Evolutionary conservation across 225 moss, liverwort and hornwort species (phyloP), one percentile per base, ranked within the genome.

Genomic region (Polytrichum commune): DNA sequence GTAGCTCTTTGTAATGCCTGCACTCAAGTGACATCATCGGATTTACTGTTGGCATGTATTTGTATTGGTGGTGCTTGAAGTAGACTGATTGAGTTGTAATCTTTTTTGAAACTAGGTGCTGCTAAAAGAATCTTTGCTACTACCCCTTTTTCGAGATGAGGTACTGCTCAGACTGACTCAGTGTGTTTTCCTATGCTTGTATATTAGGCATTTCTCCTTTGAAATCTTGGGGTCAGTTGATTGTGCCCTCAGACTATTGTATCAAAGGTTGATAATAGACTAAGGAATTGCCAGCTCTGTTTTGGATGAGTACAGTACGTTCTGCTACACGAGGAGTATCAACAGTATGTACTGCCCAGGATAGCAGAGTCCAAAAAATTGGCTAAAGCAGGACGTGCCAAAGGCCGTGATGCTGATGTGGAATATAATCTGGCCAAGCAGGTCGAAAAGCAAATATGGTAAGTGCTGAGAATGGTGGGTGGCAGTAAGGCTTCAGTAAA

Each of bases 361-460:
- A 95, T 98, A 75, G 93, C 91, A 6, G 98, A 98, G 76, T 95
- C 98, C 18, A 98, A 91, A 67, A 95, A 89, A 76, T 78, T 95
- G 74, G 98, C 95, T 1, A 98, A 98, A 78, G 89, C 98, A 65
- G 93, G 94, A 27, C 88, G 98, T 33, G 73, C 85, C 6, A 98
- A 95, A 82, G 95, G 92, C 38, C 83, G 90, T 27, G 98, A 98
- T 78, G 95, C 98, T 22, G 98, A 98, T 81, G 81, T 79, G 25
- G 98, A 98, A 68, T 98, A 98, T 77, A 98, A 91, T 74, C 79
- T 95, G 67, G 98, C 95, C 64, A 98, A 98, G 75, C 98, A 95
- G 77, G 98, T 95, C 63, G 95, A 98, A 84, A 95, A 91, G 80
- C 91, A 82, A 76, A 95, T 98, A 73, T 86, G 90, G 85, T 93